Conservation (phyloP, 2,329 filamentous ascomycete species). For the Ceratocystis variospora region DNA sequence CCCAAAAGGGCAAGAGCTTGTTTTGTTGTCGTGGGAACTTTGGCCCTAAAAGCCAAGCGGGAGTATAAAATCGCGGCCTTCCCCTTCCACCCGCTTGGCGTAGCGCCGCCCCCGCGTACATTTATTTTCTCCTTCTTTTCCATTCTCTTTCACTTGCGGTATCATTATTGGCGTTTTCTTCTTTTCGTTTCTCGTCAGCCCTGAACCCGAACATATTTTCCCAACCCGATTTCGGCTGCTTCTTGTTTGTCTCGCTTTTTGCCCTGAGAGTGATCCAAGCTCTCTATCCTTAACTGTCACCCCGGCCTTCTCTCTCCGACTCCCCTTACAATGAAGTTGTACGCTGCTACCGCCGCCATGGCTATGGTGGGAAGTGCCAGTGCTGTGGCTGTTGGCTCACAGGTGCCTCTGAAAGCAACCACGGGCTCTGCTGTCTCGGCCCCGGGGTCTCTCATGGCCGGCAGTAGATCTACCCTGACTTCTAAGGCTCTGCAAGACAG, state of each 20-base stretch:
- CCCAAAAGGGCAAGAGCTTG: conserved; percentile 6
- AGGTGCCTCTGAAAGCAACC: conserved; percentile 11
- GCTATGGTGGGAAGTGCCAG: conserved; percentile 17
- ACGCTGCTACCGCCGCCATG: conserved; percentile 13
- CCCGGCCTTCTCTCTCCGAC: not conserved
- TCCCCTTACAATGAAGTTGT: conserved; percentile 14
- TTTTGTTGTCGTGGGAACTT: conserved; percentile 6
- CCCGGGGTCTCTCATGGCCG: conserved; percentile 6
- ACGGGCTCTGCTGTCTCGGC: not conserved
- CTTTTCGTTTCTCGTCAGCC: not conserved
- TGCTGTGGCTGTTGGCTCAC: conserved; percentile 13
- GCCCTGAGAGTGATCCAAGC: not conserved
- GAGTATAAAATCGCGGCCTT: conserved; percentile 1
- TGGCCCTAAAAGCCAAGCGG: not conserved
- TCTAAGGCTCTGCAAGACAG: conserved; percentile 41
- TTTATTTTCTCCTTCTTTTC: not conserved
- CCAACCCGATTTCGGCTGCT: not conserved
- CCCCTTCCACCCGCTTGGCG: not conserved
- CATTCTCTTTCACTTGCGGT: not conserved
- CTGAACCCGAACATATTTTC: too few species aligned
- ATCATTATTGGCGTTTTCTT: not conserved
- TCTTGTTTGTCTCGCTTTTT: not conserved
- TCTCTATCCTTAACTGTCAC: not conserved
- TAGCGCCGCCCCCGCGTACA: not conserved
- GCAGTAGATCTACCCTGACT: conserved; percentile 34